phyloP scores from a whole-genome alignment of 2,329 filamentous ascomycete genomes.

The Macrophomina phaseolina region DNA sequence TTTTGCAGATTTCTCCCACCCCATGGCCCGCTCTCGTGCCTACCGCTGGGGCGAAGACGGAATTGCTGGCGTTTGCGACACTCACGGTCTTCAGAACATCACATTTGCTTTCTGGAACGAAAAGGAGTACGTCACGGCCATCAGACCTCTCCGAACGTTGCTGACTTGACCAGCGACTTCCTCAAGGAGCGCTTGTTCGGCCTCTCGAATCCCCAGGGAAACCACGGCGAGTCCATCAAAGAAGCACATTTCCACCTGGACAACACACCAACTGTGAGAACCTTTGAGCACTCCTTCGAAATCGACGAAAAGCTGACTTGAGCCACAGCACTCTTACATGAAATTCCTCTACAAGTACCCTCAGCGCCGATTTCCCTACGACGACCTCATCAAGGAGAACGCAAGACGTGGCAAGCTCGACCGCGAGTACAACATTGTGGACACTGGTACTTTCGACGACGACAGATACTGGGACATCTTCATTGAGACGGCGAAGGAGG shows the following conservation, averaged over 20 bases:
- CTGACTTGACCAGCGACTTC: constrained; percentile 72
- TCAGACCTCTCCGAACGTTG: constrained; percentile 1
- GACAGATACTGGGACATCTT: constrained; percentile 96
- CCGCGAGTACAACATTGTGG: constrained; percentile 87
- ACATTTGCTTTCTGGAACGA: constrained; percentile 98
- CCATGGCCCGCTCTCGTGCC: constrained; percentile 84
- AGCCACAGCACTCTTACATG: constrained; percentile 89
- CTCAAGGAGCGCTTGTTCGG: constrained; percentile 95
- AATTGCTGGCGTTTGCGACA: constrained; percentile 94
- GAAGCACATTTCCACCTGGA: constrained; percentile 96
- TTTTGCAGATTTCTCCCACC: constrained; percentile 83
- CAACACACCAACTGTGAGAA: constrained; percentile 76
- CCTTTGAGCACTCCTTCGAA: constrained; percentile 9
- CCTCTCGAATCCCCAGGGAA: constrained; percentile 93
- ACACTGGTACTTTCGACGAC: constrained; percentile 87
- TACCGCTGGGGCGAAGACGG: constrained; percentile 98
- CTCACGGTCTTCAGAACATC: constrained; percentile 89
- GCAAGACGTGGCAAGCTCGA: constrained; percentile 76
- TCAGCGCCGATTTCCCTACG: constrained; percentile 88
- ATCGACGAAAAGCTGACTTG: constrained; percentile 34
- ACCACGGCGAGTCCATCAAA: constrained; percentile 96
- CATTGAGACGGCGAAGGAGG: constrained; percentile 94
- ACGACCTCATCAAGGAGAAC: constrained; percentile 85
- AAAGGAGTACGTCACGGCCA: constrained; percentile 71
- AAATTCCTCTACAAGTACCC: constrained; percentile 98